A percentile compares a stretch with the other conserved stretches of the same genome.
Evolutionary conservation across 768 basidiomycete genomes (phyloP).

Genomic region (Leccinellum rugosiceps): DNA sequence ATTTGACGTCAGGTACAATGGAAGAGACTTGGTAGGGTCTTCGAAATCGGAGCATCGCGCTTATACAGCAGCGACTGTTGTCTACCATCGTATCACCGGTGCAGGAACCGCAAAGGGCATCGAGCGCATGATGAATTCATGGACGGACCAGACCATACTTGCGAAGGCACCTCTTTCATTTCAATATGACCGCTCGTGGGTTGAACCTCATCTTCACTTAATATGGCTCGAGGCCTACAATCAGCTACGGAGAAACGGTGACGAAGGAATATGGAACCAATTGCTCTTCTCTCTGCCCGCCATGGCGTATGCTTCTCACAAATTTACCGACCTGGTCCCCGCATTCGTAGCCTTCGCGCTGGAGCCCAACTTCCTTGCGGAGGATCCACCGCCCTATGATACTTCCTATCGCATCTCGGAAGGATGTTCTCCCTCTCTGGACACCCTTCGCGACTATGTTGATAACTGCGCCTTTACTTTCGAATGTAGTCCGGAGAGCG

Average conservation of each 20-base stretch:
- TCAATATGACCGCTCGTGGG: slow-evolving; percentile 30
- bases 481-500: slow-evolving; percentile 14
- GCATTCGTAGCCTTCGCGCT: slow-evolving; percentile 33
- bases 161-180: slow-evolving; percentile 5
- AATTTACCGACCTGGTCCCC: slow-evolving; percentile 15
- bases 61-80: slow-evolving; percentile 11
- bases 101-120: background rate
- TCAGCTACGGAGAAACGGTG: slow-evolving; percentile 14
- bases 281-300: slow-evolving; percentile 33
- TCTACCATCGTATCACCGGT: background rate
- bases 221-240: slow-evolving; percentile 31
- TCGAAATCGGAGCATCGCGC: slow-evolving; percentile 13
- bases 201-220: slow-evolving; percentile 15
- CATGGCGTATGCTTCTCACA: slow-evolving; percentile 27
- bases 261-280: slow-evolving; percentile 11
- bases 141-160: background rate
- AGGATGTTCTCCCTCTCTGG: slow-evolving; percentile 2
- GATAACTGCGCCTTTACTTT: background rate
- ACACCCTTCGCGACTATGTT: background rate
- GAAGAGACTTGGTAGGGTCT: slow-evolving; percentile 6
- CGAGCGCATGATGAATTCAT: slow-evolving; percentile 7
- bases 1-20: slow-evolving; percentile 10
- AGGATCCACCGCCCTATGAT: slow-evolving; percentile 16
- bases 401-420: slow-evolving; percentile 9
- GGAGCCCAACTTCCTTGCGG: slow-evolving; percentile 2